Evolutionary conservation across 306 rosid genomes (phyloP).

Genomic region (Oxytropis ochrocephala): DNA sequence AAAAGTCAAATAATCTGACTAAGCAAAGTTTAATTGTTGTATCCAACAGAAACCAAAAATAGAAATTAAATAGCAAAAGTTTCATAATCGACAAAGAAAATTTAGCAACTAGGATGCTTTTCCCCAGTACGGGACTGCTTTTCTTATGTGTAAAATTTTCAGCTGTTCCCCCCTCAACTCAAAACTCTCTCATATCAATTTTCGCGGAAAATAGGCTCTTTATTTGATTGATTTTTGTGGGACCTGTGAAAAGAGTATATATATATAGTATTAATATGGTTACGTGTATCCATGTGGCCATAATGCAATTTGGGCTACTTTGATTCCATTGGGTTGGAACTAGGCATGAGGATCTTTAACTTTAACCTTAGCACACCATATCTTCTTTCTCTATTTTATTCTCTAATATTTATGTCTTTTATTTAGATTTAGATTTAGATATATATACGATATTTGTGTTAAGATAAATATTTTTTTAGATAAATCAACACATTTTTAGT

Average conservation of each 20-base stretch:
- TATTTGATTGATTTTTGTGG: constrained; percentile 22
- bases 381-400: neutral
- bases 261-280: neutral
- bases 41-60: constrained; percentile 12
- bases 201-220: neutral
- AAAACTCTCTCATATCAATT: neutral
- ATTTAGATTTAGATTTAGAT: neutral
- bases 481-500: too few relatives aligned
- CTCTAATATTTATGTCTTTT: neutral
- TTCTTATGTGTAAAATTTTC: constrained; percentile 17
- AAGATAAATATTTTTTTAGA: neutral
- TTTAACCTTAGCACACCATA: constrained; percentile 1
- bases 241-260: neutral
- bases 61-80: neutral
- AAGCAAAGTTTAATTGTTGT: constrained; percentile 24
- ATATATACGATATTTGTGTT: neutral
- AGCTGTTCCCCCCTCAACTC: neutral
- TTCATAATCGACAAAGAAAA: constrained; percentile 21
- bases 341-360: neutral
- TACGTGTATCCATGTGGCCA: constrained; percentile 30
- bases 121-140: constrained; percentile 3
- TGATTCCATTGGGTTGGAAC: constrained; percentile 30
- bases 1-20: constrained; percentile 33
- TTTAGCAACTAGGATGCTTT: constrained; percentile 14
- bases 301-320: constrained; percentile 23